Evolutionary conservation across 345 rosid genomes (phyloP), one percentile per base, ranked within the genome.

Genomic region (Pelargonium nanum): DNA sequence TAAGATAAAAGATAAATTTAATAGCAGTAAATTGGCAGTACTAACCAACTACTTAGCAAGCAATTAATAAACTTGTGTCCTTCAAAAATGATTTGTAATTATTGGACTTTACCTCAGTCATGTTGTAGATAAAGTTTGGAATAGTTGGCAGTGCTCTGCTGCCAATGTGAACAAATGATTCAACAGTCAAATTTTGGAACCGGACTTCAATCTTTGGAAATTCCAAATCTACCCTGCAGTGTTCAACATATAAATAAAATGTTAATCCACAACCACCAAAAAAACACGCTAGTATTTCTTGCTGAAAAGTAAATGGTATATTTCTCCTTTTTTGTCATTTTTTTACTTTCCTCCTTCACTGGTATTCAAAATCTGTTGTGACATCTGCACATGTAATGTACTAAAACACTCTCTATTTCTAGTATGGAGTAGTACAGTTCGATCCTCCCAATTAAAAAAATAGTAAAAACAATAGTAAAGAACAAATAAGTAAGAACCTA

Each of bases 121-220:
- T 87, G 82, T 93, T 87, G 77, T 80, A 77, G 44, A 93, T 76
- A 68, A 89, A 93, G 77, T 93, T 93, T 23, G 94, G 94, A 77
- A 93, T 85, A 9, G 97, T 93, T 52, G 99, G 99, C 53, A 93
- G 80, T 21, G 97, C 99, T 59, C 99, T 74, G 73, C 99, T 93
- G 59, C 99, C 99, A 26, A 91, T 79, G 55, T 85, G 91, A 65
- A 93, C 97, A 65, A 74, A 93, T 24, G 99, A 79, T 71, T 87
- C 94, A 34, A 93, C 87, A 13, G 65, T 81, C 59, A 93, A 66
- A 70, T 84, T 80, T 79, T 84, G 83, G 70, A 77, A 86, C 28
- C 97, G 85, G 69, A 93, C 96, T 75, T 93, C 97, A 65, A 85
- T 85, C 76, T 85, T 87, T 0, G 99, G 97, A 58, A 85, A 79